These are phyloP conservation scores for Steccherinum ochraceum DNA, from an alignment of 768 basidiomycete species.

Conservation along the genomic window DNA sequence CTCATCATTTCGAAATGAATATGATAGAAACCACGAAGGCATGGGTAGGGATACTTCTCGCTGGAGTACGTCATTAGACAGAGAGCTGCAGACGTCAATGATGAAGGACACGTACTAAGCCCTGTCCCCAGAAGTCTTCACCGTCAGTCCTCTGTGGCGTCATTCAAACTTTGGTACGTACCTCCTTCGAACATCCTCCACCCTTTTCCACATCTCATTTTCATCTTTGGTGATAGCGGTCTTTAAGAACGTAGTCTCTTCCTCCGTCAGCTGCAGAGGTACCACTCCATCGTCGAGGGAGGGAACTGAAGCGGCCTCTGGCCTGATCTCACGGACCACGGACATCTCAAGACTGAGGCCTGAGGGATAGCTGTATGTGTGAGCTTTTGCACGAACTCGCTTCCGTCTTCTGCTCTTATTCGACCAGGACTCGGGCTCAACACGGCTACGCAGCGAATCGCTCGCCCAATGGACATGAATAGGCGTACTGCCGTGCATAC, in stretches of 20 bases:
- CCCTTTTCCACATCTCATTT: constrained; percentile 12
- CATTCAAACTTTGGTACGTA: no score
- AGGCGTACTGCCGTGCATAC: no score
- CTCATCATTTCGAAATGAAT: constrained; percentile 21
- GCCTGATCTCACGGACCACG: constrained; percentile 9
- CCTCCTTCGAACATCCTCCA: constrained; percentile 22
- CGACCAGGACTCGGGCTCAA: no score
- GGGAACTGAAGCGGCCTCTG: constrained; percentile 10
- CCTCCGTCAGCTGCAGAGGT: constrained; percentile 13
- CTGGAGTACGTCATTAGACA: constrained; percentile 15
- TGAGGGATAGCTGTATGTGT: no score
- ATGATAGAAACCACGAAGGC: constrained; percentile 26
- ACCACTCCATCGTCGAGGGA: constrained; percentile 18
- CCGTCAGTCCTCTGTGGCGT: no score
- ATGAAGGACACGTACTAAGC: constrained; percentile 20
- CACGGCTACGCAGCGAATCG: no score
- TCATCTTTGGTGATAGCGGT: constrained; percentile 17
- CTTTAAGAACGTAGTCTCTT: constrained; percentile 18
- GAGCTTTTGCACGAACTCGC: no score
- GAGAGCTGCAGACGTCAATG: not conserved
- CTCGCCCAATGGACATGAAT: no score
- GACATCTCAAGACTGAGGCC: no score
- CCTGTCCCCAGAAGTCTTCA: no score
- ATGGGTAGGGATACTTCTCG: constrained; percentile 25
- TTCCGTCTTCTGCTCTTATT: no score